phyloP scores from a whole-genome alignment of 2,329 filamentous ascomycete genomes.

The Aspergillus persii region DNA sequence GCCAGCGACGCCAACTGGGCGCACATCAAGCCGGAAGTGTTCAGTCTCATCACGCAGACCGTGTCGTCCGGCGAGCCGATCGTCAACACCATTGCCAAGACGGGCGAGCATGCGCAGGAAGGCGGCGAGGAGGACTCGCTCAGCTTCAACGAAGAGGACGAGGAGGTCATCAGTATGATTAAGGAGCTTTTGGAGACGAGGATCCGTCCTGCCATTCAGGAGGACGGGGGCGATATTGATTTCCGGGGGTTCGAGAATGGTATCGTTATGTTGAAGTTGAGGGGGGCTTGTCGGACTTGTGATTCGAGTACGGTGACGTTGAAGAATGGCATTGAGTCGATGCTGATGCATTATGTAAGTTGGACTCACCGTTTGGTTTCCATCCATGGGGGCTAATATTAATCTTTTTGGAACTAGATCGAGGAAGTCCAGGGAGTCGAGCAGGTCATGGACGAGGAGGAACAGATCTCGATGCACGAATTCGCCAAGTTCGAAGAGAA shows the following conservation, averaged over 20 bases:
- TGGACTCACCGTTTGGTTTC: neutral
- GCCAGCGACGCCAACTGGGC: slow-evolving; percentile 85
- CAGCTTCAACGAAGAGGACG: slow-evolving; percentile 83
- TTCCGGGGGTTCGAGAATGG: slow-evolving; percentile 87
- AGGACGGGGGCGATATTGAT: slow-evolving; percentile 97
- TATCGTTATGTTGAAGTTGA: slow-evolving; percentile 78
- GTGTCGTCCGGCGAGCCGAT: slow-evolving; percentile 80
- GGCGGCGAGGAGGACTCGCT: slow-evolving; percentile 64
- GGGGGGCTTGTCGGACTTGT: slow-evolving; percentile 91
- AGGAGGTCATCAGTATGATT: slow-evolving; percentile 96
- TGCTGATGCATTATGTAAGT: slow-evolving; percentile 94
- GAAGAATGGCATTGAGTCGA: slow-evolving; percentile 97
- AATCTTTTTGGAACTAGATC: neutral
- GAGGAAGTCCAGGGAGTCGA: slow-evolving; percentile 92
- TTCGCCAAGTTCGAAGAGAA: slow-evolving; percentile 96
- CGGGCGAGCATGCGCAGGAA: slow-evolving; percentile 52
- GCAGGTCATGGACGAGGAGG: slow-evolving; percentile 87
- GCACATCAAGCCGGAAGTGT: slow-evolving; percentile 92
- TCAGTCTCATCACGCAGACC: slow-evolving; percentile 89
- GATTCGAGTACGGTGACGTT: slow-evolving; percentile 95
- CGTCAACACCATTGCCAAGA: slow-evolving; percentile 68
- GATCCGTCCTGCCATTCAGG: slow-evolving; percentile 92
- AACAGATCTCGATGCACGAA: slow-evolving; percentile 80
- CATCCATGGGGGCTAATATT: slow-evolving; percentile 18
- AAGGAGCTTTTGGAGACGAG: slow-evolving; percentile 95